Evolutionary conservation across 371 early-diverging fungal genomes (phyloP), one percentile per base, ranked within the genome.

Genomic region (Haplosporangium sp.): DNA sequence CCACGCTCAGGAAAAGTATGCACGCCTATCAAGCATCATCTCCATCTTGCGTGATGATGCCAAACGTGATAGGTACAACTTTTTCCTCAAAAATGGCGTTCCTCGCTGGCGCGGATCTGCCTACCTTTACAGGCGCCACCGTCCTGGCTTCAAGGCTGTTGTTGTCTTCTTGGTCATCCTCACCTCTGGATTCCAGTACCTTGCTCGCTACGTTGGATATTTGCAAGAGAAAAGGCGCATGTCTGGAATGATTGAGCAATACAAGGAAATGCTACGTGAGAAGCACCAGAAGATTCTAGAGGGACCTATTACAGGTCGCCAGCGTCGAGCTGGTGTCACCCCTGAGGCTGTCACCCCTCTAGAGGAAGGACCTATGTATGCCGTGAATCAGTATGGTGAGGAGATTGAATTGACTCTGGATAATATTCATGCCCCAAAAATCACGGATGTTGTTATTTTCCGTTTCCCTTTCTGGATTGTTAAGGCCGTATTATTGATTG

Each of bases 81-180:
- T 92, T 81, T 95, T 93, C 76, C 88, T 92, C 72, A 94, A 93
- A 82, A 94, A 94, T 77, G 95, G 95, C n/a, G 94, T 95, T 34
- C 95, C 95, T 50, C 87, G 88, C 71, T 95, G 95, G 95, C 88
- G 95, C 56, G 95, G 95, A 64, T 92, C 95, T 45, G 95, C 92
- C 4, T 95, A 95, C 65, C 83, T 91, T 20, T 95, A 95, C 74
- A 83, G 88, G 38, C 90, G 95, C 45, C 93, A 91, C 83, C 86
- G 94, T 27, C 95, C 95, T 15, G 94, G 94, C n/a, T 79, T 94
- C n/a, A 85, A 85, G 4, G 66, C 85, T 2, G 95, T 93, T 3
- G 5, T 88, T 2, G 74, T 87, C 17, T 89, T 92, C 5, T 76
- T 95, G 63, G 40, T 83, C 11, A 7, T 89, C 19, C 77, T 94